These are phyloP conservation scores for Gracilaria vermiculophylla DNA, from an alignment of 23 red algal genomes.

Conservation along the genomic window DNA sequence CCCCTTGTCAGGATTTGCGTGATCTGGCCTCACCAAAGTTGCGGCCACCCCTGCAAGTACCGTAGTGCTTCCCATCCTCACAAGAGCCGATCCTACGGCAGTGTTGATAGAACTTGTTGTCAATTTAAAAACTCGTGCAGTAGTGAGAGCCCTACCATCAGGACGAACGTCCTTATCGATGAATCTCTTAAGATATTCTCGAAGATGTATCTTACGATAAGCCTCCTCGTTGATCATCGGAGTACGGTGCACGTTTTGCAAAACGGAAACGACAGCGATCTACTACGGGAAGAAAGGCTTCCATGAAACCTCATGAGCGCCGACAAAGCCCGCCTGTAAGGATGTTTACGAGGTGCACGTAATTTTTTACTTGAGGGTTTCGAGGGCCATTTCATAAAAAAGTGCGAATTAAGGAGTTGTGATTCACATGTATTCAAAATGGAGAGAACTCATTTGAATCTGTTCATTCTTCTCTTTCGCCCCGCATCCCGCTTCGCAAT, in stretches of 20 bases:
- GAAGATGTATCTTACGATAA: conserved; percentile 49
- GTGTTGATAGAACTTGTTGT: conserved; percentile 43
- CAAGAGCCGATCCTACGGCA: conserved; percentile 54
- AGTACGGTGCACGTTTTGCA: background rate
- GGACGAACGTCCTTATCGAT: conserved; percentile 49
- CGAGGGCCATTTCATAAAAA: too few species aligned
- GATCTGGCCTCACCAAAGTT: conserved; percentile 34
- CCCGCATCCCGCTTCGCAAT: too few species aligned
- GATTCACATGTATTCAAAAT: too few species aligned
- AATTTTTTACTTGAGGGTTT: too few species aligned
- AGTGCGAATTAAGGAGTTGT: too few species aligned
- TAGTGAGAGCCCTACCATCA: conserved; percentile 43
- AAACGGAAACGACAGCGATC: too few species aligned
- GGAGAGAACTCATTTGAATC: too few species aligned
- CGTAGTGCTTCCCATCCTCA: conserved; percentile 56
- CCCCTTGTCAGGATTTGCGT: conserved; percentile 37
- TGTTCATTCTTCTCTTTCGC: too few species aligned
- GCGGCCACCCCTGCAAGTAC: conserved; percentile 58
- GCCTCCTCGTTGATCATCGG: conserved; percentile 41
- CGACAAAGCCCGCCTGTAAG: too few species aligned
- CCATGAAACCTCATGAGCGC: too few species aligned
- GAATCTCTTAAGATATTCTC: conserved; percentile 56
- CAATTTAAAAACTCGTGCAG: conserved; percentile 22
- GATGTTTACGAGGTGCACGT: too few species aligned
- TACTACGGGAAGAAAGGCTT: too few species aligned